Conservation (phyloP, 2,329 filamentous ascomycete genomes). For the Aspergillus calidoustus region DNA sequence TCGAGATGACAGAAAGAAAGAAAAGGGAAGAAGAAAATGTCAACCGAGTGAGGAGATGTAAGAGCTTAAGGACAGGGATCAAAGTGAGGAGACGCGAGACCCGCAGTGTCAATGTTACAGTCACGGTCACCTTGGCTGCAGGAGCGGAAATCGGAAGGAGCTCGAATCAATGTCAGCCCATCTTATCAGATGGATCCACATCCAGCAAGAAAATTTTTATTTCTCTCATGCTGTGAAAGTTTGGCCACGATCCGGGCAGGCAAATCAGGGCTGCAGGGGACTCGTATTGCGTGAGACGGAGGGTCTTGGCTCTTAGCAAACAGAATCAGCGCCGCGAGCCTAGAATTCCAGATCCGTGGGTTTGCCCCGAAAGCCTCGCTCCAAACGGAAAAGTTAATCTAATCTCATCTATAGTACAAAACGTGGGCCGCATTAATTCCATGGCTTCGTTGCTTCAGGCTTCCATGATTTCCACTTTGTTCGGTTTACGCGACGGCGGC, state of each 20-base stretch:
- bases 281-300: neutral
- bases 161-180: neutral
- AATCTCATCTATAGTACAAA: conserved; percentile 2
- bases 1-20: neutral
- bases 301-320: neutral
- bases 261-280: neutral
- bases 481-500: neutral
- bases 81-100: neutral
- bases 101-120: neutral
- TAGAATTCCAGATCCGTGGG: neutral
- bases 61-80: neutral
- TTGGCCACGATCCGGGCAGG: neutral
- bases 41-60: neutral
- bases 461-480: neutral
- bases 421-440: neutral
- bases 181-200: conserved; percentile 13
- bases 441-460: neutral
- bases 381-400: neutral
- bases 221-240: neutral
- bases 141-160: neutral
- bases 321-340: neutral
- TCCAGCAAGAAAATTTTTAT: neutral
- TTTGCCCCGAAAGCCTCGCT: neutral
- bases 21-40: neutral
- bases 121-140: neutral